Base-by-base conservation (phyloP, 139 green algal species). In the Bryopsis sp. region DNA sequence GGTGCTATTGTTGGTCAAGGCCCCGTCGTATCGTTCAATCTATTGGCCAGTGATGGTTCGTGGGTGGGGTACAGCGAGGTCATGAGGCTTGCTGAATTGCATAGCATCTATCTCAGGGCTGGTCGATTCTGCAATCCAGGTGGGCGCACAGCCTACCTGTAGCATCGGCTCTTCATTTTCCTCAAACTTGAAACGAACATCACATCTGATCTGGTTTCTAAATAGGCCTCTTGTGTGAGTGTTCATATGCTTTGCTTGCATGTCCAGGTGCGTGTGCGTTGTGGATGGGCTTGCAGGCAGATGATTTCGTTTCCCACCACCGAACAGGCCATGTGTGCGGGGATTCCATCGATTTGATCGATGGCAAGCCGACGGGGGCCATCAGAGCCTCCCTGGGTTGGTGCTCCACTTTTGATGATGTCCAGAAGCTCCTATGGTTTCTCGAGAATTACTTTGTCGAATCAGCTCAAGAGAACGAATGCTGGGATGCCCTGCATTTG, bases 111-210 rank as follows among this genome's bases (percentile, higher is more conserved):
- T 5, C 78, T 96, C 47, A 79, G 92, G 36, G 82, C 80, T 8
- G 92, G 92, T 46, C 92, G 84, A 76, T 89, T 95, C 73, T 97
- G 92, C 75, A 97, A 97, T 77, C 92, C 92, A 8, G 92, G 92
- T 2, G 82, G 83, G 6, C 86, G 79, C n/a, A n/a, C n/a, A n/a
- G n/a, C n/a, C n/a, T n/a, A n/a, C n/a, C n/a, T n/a, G n/a, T n/a
- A n/a, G n/a, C n/a, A n/a, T n/a, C n/a, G n/a, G n/a, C n/a, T n/a
- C n/a, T n/a, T n/a, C n/a, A n/a, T n/a, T n/a, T n/a, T n/a, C n/a
- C n/a, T n/a, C n/a, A n/a, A n/a, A n/a, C n/a, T n/a, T n/a, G n/a
- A n/a, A n/a, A n/a, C n/a, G n/a, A n/a, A n/a, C n/a, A n/a, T n/a
- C n/a, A n/a, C n/a, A n/a, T n/a, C n/a, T n/a, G n/a, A n/a, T 50